Conservation (phyloP, 2,329 filamentous ascomycete genomes). For the Fusarium nelsonii region DNA sequence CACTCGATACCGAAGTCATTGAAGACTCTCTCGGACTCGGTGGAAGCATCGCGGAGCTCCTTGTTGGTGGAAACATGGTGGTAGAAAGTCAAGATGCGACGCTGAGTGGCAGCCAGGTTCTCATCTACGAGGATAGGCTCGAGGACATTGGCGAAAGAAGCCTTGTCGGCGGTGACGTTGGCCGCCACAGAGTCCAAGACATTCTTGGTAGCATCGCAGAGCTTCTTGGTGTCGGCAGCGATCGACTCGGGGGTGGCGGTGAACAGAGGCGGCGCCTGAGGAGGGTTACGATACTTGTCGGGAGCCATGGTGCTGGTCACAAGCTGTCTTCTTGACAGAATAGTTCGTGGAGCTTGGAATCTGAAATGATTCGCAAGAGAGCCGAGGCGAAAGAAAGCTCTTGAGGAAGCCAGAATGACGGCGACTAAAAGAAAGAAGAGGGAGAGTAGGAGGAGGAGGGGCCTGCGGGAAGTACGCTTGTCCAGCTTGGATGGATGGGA, state of each 20-base stretch:
- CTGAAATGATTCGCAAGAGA: conserved; percentile 69
- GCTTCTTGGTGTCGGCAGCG: conserved; percentile 72
- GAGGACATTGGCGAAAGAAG: conserved; percentile 67
- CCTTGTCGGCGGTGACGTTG: conserved; percentile 65
- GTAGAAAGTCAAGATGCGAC: conserved; percentile 81
- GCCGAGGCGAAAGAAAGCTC: conserved; percentile 69
- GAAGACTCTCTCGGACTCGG: conserved; percentile 80
- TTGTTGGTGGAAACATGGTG: conserved; percentile 79
- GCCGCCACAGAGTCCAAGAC: conserved; percentile 76
- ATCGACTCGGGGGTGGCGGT: conserved; percentile 78
- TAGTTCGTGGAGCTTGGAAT: conserved; percentile 51
- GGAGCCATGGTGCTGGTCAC: conserved; percentile 73
- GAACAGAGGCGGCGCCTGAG: conserved; percentile 82
- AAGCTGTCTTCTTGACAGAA: conserved; percentile 52
- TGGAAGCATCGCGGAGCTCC: conserved; percentile 78
- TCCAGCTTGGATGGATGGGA: conserved; percentile 47
- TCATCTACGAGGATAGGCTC: conserved; percentile 80
- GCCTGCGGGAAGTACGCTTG: conserved; percentile 44
- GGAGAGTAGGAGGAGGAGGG: conserved; percentile 58
- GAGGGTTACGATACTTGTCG: conserved; percentile 76
- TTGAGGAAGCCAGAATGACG: conserved; percentile 76
- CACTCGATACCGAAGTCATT: conserved; percentile 83
- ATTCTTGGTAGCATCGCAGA: conserved; percentile 72
- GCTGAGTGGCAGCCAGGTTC: conserved; percentile 70
- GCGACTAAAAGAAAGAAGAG: conserved; percentile 68